phyloP scores from a whole-genome alignment of 2,329 filamentous ascomycete species.

The Calonectria naviculata region DNA sequence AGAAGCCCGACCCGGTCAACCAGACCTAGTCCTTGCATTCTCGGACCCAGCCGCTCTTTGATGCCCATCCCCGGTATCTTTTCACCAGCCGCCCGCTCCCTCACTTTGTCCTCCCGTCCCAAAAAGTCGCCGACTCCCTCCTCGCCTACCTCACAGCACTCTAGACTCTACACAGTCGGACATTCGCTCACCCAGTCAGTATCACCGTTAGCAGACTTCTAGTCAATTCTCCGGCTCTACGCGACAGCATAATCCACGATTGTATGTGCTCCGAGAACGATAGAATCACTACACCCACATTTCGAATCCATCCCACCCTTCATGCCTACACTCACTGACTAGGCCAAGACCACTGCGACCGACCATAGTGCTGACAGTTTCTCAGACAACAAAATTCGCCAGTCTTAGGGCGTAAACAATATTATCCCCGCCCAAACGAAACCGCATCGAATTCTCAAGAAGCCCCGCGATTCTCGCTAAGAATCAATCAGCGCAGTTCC shows the following conservation, averaged over 20 bases:
- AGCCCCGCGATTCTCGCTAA: not conserved
- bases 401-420: not conserved
- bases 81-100: not conserved
- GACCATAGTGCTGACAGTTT: slow-evolving; percentile 22
- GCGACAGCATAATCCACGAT: not conserved
- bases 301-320: not conserved
- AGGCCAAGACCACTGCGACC: not conserved
- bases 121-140: slow-evolving; percentile 9
- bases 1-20: not conserved
- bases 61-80: not conserved
- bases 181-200: not conserved
- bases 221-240: not conserved
- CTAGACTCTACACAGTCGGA: not conserved
- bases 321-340: not conserved
- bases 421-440: not conserved
- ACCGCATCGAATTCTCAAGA: not conserved
- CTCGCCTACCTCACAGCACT: not conserved
- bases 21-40: not conserved
- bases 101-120: not conserved
- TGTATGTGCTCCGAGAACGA: slow-evolving; percentile 1
- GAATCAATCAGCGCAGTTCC: not conserved
- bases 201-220: not conserved
- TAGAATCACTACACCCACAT: not conserved
- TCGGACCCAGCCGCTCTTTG: not conserved
- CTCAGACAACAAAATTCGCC: not conserved